Base-by-base conservation (phyloP, 1,284 basidiomycete genomes). In the Sphaerobolus stellatus region DNA sequence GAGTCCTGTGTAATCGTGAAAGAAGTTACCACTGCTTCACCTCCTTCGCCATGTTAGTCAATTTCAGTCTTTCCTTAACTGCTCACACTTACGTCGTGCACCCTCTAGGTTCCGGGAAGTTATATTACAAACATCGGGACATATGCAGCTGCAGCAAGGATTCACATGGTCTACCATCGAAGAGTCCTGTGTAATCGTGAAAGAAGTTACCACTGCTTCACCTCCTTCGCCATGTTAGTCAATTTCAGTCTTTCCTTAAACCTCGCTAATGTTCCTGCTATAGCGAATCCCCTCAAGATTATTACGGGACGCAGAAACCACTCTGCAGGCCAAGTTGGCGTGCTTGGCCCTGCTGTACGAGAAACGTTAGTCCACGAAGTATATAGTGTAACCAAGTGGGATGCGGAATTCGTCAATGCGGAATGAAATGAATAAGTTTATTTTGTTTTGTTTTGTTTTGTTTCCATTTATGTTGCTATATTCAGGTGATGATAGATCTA, bases 251-350 rank as follows among this genome's bases (percentile, higher is more conserved):
- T n/a, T 6, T 43, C 28, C 18, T 16, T 14, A 13, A 13, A 41
- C 4, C 20, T 18, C 3, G 18, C 13, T 41, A 25, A 8, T n/a
- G 38, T 34, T 20, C 43, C 16, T 56, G 14, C n/a, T 28, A 13
- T 30, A 84, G 85, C 71, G 13, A 80, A 78, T 61, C 84, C 86
- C 0, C 65, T 90, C 53, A 81, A 73, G 55, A 81, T 90, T 46
- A 84, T 91, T 59, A 91, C 88, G 3, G 88, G 88, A 5, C 79
- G 83, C 20, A 88, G 88, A 4, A 75, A 72, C 3, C 88, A 90
- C 64, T 90, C 88, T 1, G 72, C 66, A 33, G 80, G 80, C 45
- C 78, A 82, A 43, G 73, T 84, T 8, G 76, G 82, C 36, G 84
- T 90, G 11, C 72, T 90, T 22, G 86, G 84, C 50, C 88, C 88